Conservation (phyloP, 768 basidiomycete genomes). For the Lactarius hatsudake region DNA sequence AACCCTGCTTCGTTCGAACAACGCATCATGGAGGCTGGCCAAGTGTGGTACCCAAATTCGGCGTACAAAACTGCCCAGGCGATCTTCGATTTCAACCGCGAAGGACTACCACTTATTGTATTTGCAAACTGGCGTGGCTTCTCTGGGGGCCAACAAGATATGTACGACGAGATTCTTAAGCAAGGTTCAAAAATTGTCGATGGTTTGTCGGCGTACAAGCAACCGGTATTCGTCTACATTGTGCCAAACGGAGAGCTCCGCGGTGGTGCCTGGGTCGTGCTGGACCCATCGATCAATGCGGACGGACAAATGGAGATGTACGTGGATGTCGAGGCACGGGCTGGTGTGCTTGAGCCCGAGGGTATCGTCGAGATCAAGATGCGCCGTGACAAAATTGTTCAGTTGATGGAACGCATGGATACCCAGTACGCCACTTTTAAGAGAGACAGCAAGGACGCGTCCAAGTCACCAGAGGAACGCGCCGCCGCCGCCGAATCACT, state of each 20-base stretch:
- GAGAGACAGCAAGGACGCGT: conserved; percentile 69
- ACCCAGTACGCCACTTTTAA: conserved; percentile 77
- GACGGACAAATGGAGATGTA: conserved; percentile 98
- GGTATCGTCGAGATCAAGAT: conserved; percentile 98
- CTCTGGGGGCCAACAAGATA: conserved; percentile 99
- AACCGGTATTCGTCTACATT: conserved; percentile 97
- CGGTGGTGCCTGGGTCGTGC: conserved; percentile 98
- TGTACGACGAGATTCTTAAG: conserved; percentile 97
- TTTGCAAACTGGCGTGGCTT: conserved; percentile 99
- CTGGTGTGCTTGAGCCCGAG: conserved; percentile 95
- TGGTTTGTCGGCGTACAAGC: conserved; percentile 93
- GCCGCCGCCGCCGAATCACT: conserved; percentile 65
- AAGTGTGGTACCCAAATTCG: conserved; percentile 99
- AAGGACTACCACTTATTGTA: conserved; percentile 94
- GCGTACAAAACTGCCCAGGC: conserved; percentile 99
- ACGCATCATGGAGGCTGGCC: conserved; percentile 98
- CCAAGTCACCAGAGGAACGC: conserved; percentile 73
- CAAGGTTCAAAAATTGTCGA: conserved; percentile 99
- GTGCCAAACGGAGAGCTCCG: conserved; percentile 98
- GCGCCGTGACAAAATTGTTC: conserved; percentile 88
- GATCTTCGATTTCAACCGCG: conserved; percentile 97
- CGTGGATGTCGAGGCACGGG: conserved; percentile 92
- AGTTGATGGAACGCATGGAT: conserved; percentile 93
- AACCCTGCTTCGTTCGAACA: conserved; percentile 97
- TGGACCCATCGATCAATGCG: conserved; percentile 95